These are phyloP conservation scores for Crithidia expoeki DNA, from an alignment of 208 protist species.

Conservation along the genomic window DNA sequence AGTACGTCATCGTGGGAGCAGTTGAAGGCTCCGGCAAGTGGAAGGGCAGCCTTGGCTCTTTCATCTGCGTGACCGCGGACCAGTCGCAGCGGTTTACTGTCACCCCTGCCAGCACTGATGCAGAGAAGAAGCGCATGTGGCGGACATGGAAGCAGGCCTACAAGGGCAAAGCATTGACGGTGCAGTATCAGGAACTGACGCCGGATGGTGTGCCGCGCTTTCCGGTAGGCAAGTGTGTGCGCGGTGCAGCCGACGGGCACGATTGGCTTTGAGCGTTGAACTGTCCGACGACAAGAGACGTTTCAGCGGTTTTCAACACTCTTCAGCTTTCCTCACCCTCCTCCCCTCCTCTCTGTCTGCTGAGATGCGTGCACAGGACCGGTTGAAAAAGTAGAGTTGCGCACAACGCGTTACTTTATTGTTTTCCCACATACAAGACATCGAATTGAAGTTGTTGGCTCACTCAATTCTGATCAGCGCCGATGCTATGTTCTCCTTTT, in stretches of 20 bases:
- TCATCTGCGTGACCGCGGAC: slow-evolving; percentile 73
- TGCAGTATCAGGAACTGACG: slow-evolving; percentile 88
- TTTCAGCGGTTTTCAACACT: too few species aligned
- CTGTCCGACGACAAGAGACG: too few species aligned
- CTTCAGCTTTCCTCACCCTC: too few species aligned
- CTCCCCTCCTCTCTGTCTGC: too few species aligned
- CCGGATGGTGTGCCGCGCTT: slow-evolving; percentile 86
- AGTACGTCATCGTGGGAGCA: slow-evolving; percentile 85
- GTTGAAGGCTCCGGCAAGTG: slow-evolving; percentile 88
- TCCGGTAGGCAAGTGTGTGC: slow-evolving; percentile 82
- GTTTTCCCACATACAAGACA: too few species aligned
- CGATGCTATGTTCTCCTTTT: not conserved
- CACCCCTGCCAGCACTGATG: slow-evolving; percentile 75
- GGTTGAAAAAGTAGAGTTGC: too few species aligned
- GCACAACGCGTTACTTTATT: too few species aligned
- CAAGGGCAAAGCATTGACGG: slow-evolving; percentile 85
- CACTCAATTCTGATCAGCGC: too few species aligned
- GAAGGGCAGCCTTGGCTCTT: slow-evolving; percentile 80
- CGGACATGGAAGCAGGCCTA: slow-evolving; percentile 52
- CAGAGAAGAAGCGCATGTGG: slow-evolving; percentile 77
- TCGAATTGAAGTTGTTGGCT: too few species aligned
- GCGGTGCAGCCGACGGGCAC: slow-evolving; percentile 59
- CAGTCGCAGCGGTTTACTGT: slow-evolving; percentile 70
- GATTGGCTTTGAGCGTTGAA: slow-evolving; percentile 71
- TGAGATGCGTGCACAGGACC: too few species aligned